Percentiles rank a stretch among this genome's conserved stretches.
Evolutionary conservation across 768 basidiomycete species (phyloP).

Genomic region (Xerocomus spinulosus): DNA sequence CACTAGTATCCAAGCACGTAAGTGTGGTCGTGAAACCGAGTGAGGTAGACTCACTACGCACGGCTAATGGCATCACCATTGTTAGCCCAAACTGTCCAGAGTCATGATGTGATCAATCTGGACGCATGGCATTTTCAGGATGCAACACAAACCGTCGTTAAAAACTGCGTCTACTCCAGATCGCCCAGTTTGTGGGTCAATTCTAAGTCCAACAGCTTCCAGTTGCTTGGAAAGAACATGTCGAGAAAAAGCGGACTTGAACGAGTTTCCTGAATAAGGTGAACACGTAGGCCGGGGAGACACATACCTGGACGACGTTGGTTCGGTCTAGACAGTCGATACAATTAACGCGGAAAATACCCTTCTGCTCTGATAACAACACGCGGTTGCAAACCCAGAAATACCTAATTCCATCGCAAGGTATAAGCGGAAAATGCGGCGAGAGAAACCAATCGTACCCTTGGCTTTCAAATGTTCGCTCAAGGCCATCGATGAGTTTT

Average conservation of each 20-base stretch:
- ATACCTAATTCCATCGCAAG: conserved; percentile 45
- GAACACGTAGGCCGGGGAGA: background rate
- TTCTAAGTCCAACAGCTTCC: conserved; percentile 63
- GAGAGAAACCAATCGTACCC: conserved; percentile 45
- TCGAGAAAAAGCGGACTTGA: conserved; percentile 91
- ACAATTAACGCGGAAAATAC: conserved; percentile 88
- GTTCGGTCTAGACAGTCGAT: conserved; percentile 95
- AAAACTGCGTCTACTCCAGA: conserved; percentile 69
- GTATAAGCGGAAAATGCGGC: background rate
- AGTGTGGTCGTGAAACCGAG: background rate
- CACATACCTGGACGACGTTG: conserved; percentile 81
- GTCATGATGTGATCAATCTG: background rate
- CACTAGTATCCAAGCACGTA: conserved; percentile 44
- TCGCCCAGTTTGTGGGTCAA: conserved; percentile 48
- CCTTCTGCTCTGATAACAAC: conserved; percentile 76
- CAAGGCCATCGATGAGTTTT: conserved; percentile 66
- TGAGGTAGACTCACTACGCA: conserved; percentile 57
- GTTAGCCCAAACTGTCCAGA: conserved; percentile 83
- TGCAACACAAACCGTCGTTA: conserved; percentile 58
- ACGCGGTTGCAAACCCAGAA: conserved; percentile 74
- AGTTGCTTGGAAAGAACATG: conserved; percentile 73
- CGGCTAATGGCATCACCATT: conserved; percentile 95
- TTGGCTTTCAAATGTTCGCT: conserved; percentile 72
- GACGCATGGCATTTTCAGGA: background rate
- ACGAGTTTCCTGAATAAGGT: conserved; percentile 5